A percentile compares a stretch with the other conserved stretches of the same genome.
phyloP scores from a whole-genome alignment of 805 yeast genomes.

The Metschnikowia kofuensis region DNA sequence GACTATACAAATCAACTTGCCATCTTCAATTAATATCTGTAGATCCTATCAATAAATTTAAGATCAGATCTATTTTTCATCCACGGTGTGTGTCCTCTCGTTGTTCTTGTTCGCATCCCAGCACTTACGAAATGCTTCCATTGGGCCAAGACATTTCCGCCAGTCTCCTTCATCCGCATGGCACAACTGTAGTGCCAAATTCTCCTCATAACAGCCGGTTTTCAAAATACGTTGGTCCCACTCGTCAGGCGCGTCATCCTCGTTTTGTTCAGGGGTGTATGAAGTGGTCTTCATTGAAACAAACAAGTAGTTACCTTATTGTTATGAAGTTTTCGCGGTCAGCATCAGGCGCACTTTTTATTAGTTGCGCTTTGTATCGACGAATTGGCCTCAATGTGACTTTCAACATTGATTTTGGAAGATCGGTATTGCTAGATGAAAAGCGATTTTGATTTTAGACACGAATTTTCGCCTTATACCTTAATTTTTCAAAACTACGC shows the following conservation, averaged over 20 bases:
- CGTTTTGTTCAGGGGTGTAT: neutral
- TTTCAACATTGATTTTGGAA: too few relatives aligned
- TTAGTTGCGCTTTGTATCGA: too few relatives aligned
- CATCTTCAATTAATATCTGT: neutral
- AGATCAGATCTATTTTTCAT: conserved; percentile 18
- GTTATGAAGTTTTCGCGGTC: too few relatives aligned
- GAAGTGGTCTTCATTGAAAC: neutral
- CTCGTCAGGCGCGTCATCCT: conserved; percentile 65
- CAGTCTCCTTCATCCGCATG: conserved; percentile 82
- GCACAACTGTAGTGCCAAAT: conserved; percentile 66
- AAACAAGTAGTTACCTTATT: too few relatives aligned
- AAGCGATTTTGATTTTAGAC: too few relatives aligned
- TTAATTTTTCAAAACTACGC: too few relatives aligned
- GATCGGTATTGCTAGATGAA: too few relatives aligned
- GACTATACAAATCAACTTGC: neutral
- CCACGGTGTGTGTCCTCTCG: conserved; percentile 43
- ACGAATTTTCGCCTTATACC: too few relatives aligned
- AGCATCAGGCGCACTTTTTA: too few relatives aligned
- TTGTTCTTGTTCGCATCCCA: conserved; percentile 59
- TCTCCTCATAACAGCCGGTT: conserved; percentile 78
- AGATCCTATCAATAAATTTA: neutral
- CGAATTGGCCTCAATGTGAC: too few relatives aligned
- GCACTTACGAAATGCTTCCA: conserved; percentile 59
- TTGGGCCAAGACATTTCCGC: conserved; percentile 59
- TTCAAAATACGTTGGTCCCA: conserved; percentile 71